These are phyloP conservation scores for Phytophthora lateralis DNA, from an alignment of 352 stramenopile genomes.

Conservation along the genomic window DNA sequence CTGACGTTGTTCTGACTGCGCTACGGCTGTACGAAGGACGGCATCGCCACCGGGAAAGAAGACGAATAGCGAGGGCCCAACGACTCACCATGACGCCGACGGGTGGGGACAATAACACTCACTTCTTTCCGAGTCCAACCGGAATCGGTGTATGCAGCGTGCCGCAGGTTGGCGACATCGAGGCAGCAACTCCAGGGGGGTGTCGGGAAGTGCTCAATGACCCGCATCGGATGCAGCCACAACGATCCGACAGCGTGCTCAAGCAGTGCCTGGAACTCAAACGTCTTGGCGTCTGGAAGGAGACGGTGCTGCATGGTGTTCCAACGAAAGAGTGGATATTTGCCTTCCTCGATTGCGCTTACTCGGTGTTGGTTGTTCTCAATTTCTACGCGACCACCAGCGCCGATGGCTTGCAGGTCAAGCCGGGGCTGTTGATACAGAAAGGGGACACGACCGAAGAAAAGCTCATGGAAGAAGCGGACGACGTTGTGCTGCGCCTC, in stretches of 20 bases:
- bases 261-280: conserved; percentile 31
- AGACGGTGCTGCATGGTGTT: conserved; percentile 17
- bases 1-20: conserved; percentile 31
- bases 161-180: background rate
- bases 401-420: conserved; percentile 12
- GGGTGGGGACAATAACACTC: background rate
- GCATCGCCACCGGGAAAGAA: conserved; percentile 14
- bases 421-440: background rate
- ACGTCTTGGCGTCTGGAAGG: conserved; percentile 22
- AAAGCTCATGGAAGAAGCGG: conserved; percentile 22
- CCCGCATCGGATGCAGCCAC: conserved; percentile 3
- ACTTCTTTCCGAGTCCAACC: conserved; percentile 3
- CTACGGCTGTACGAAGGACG: conserved; percentile 28
- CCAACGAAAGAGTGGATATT: conserved; percentile 23
- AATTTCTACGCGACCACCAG: conserved; percentile 33
- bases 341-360: conserved; percentile 21
- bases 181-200: conserved; percentile 5
- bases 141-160: background rate
- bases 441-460: background rate
- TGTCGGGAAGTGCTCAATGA: conserved; percentile 9
- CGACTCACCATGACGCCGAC: conserved; percentile 27
- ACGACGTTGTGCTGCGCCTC: conserved; percentile 19
- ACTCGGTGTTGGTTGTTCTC: conserved; percentile 25
- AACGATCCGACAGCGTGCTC: conserved; percentile 17
- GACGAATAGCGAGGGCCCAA: conserved; percentile 5